Evolutionary conservation across 169 alveolate genomes (phyloP), one percentile per base, ranked within the genome.

Genomic region (Cyclospora cayetanensis): DNA sequence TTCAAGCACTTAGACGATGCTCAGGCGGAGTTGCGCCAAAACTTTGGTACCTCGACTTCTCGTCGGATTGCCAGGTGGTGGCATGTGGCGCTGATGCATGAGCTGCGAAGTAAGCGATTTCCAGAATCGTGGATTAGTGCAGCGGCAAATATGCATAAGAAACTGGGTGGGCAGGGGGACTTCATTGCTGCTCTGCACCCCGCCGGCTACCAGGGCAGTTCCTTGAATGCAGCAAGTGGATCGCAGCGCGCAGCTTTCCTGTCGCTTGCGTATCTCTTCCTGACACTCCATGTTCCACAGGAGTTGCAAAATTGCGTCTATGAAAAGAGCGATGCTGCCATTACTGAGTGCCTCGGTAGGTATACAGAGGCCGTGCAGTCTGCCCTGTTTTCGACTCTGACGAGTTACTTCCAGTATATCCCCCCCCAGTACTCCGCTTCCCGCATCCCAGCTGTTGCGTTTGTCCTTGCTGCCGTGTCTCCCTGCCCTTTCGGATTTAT

Each of bases 401-500:
- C 55, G 0, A 29, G 60, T 72, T 72, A 37, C 53, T 35, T 72
- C 11, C 60, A 72, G 11, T 72, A 12, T 18, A 31, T 72, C 52
- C 60, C 39, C 18, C 15, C 29, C 11, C n/a, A 55, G 29, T 15
- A 15, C 11, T 55, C 83, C 22, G 50, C 46, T 18, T 72, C 35
- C 29, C 50, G 53, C 31, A 72, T 72, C 34, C 7, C 55, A 4
- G 25, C 83, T 2, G 39, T 55, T 3, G n/a, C 55, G 1, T 72
- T 72, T 18, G 83, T 72, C 1, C 4, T 72, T 0, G 83, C 83
- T 4, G 83, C 83, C 22, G 53, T 72, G 7, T 0, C 83, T 20
- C 83, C 83, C 53, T 72, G 83, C 55, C 83, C 83, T 29, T 72
- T 72, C 29, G 83, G 83, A 2, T 72, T 27, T n/a, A 27, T 72